phyloP scores from a whole-genome alignment of 1,139 yeast genomes.

The Candida pseudoviswanathii region DNA sequence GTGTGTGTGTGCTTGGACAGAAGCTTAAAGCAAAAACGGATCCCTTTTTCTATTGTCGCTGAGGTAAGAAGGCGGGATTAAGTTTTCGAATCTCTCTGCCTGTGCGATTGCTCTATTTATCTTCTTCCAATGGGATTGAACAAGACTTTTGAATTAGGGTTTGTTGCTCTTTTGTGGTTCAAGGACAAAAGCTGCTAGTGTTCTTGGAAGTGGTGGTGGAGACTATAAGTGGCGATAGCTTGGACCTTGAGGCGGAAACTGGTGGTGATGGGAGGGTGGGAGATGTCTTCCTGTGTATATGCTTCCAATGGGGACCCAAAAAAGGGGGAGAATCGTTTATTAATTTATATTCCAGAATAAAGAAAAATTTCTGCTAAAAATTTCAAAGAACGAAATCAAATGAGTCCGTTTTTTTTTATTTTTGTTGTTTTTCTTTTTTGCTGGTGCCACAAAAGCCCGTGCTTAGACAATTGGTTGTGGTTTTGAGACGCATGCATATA shows the following conservation, averaged over 20 bases:
- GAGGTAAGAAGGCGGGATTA: background rate
- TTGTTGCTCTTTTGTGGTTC: too few species aligned
- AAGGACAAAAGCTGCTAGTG: background rate
- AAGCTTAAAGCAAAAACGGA: background rate
- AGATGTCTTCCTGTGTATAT: background rate
- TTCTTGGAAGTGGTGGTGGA: background rate
- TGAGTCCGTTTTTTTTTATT: background rate
- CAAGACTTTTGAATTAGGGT: background rate
- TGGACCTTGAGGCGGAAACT: background rate
- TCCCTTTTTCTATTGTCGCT: background rate
- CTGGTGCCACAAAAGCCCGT: background rate
- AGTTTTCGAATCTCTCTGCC: background rate
- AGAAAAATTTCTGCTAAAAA: background rate
- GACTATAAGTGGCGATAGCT: background rate
- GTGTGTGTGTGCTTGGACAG: background rate
- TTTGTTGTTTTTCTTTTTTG: background rate
- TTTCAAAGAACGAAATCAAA: background rate
- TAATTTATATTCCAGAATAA: conserved; percentile 1
- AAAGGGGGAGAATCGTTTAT: background rate
- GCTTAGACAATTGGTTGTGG: background rate
- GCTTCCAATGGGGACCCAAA: background rate
- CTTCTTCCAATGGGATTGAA: background rate
- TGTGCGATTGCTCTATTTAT: too few species aligned
- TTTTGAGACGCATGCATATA: background rate
- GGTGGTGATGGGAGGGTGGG: background rate